These are phyloP conservation scores for Starmerella etchellsii DNA, from an alignment of 805 yeast genomes.

Conservation along the genomic window DNA sequence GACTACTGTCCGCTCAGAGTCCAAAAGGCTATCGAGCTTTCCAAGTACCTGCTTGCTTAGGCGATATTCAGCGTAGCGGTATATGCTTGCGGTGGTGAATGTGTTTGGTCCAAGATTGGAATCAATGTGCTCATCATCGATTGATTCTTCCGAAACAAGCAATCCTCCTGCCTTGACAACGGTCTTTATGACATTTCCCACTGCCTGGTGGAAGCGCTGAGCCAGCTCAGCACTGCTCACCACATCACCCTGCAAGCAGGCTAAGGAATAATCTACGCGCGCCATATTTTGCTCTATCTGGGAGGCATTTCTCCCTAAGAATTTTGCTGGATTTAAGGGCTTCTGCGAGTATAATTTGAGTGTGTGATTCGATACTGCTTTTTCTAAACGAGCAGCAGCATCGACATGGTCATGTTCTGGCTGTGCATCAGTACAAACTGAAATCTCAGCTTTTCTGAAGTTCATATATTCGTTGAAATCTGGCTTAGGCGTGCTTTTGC, in stretches of 20 bases:
- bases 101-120: neutral
- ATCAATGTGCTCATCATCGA: neutral
- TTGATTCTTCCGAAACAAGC: conserved; percentile 1
- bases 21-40: conserved; percentile 27
- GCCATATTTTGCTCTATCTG: conserved; percentile 11
- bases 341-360: too few species aligned
- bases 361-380: too few species aligned
- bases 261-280: conserved; percentile 13
- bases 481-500: conserved; percentile 3
- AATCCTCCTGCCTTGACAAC: conserved; percentile 7
- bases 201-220: conserved; percentile 10
- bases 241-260: conserved; percentile 15
- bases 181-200: conserved; percentile 1
- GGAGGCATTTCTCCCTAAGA: conserved; percentile 1
- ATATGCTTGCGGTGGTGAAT: conserved; percentile 27
- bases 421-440: too few species aligned
- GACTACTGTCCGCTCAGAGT: conserved; percentile 2
- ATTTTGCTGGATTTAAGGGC: conserved; percentile 6
- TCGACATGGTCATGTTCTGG: too few species aligned
- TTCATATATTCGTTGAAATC: too few species aligned
- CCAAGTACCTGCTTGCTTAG: conserved; percentile 58
- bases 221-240: conserved; percentile 12
- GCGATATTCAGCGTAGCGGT: conserved; percentile 58
- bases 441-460: too few species aligned
- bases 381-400: too few species aligned